A percentile compares a stretch with the other conserved stretches of the same genome.
phyloP scores from a whole-genome alignment of 1,284 basidiomycete genomes.

The Leccinum subspadiceum region DNA sequence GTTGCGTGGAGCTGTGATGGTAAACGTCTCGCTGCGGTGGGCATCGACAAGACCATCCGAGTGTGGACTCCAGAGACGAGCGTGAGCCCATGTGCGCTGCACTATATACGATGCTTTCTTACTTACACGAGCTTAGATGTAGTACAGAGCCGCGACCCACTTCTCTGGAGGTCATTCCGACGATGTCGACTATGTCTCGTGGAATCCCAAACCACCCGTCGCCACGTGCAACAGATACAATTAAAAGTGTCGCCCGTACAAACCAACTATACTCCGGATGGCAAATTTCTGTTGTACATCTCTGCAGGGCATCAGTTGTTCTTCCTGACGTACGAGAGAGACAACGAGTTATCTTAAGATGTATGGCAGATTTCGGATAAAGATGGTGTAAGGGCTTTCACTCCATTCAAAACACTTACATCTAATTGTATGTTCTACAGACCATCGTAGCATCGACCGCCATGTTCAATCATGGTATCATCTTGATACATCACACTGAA shows the following conservation, averaged over 20 bases:
- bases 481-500: conserved; percentile 60
- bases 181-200: conserved; percentile 73
- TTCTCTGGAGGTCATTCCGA: conserved; percentile 70
- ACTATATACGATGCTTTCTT: neutral
- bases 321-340: conserved; percentile 54
- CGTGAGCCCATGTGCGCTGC: conserved; percentile 40
- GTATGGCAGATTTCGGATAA: conserved; percentile 55
- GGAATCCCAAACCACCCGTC: conserved; percentile 71
- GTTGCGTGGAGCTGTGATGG: conserved; percentile 82
- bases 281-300: conserved; percentile 60
- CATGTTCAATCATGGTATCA: conserved; percentile 69
- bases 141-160: conserved; percentile 57
- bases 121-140: conserved; percentile 48
- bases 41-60: conserved; percentile 73
- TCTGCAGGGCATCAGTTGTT: conserved; percentile 56
- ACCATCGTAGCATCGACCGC: conserved; percentile 55
- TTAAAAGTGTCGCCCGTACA: conserved; percentile 59
- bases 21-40: conserved; percentile 71
- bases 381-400: conserved; percentile 37
- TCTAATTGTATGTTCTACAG: conserved; percentile 1
- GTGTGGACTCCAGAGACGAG: conserved; percentile 75
- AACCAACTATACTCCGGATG: conserved; percentile 70
- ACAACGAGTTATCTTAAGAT: conserved; percentile 55
- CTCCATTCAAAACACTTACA: neutral
- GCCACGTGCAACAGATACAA: conserved; percentile 55